Base-by-base conservation (phyloP, 257 asterid species). In the Verbascum thapsus region DNA sequence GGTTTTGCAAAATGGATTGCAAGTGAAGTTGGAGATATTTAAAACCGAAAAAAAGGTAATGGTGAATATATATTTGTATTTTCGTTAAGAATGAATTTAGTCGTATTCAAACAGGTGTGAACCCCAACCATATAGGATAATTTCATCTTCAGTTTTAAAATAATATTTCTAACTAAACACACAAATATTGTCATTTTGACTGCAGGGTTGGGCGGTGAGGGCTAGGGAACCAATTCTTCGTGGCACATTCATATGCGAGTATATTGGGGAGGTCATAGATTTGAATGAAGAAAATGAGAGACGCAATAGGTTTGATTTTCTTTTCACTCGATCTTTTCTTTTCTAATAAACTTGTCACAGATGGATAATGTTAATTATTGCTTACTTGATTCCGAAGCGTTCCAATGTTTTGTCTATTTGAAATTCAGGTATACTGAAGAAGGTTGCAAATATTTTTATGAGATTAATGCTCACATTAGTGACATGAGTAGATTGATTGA, bases 201-300 rank as follows among this genome's bases (percentile, higher is more conserved):
- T 80, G 59, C 78, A 94, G 99, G 99, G 98, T 59, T 94, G 99
- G 99, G 99, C 96, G 18, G 92, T 94, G 50, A 82, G 98, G 83
- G 88, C 96, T 15, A 73, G 95, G 67, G 88, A 85, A 76, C 79
- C 96, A 59, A 85, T 90, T 71, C 78, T 77, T 49, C 84, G 98
- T 12, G 99, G 98, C 58, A 84, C 96, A 41, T 94, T 94, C 49
- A 91, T 94, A 53, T 94, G 99, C 19, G 99, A 94, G 84, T 94
- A 81, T 64, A 67, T 94, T 50, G 99, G 99, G 41, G 99, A 94
- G 85, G 88, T 94, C 59, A 80, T 94, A 62, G 88, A 80, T 60
- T 89, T 81, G 78, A 79, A 77, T 10, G 98, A 90, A 78, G 99
- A 96, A 72, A 76, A 75, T 32, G 87, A 88, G 80, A 81, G 99